These are phyloP conservation scores for Apophysomyces ossiformis DNA, from an alignment of 371 early-diverging fungal species.

Conservation along the genomic window DNA sequence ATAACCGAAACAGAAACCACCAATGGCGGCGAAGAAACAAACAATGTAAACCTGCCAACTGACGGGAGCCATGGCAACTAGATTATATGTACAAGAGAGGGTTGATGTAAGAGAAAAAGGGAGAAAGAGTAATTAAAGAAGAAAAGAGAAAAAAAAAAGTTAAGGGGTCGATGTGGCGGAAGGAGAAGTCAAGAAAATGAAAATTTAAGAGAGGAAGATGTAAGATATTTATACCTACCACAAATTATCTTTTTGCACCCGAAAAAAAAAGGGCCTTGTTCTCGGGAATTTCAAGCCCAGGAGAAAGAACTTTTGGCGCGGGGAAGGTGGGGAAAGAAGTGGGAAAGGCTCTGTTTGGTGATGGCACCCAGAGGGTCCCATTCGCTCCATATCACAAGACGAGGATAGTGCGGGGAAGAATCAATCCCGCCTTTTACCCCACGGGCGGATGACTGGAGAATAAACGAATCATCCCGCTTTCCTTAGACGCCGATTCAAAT, in stretches of 20 bases:
- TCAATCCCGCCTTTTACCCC: slow-evolving; percentile 6
- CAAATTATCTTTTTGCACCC: slow-evolving; percentile 4
- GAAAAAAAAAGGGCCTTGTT: slow-evolving; percentile 3
- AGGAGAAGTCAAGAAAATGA: slow-evolving; percentile 6
- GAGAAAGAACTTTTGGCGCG: slow-evolving; percentile 11
- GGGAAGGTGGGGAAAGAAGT: slow-evolving; percentile 10
- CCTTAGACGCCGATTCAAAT: not conserved
- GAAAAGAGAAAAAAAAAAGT: not conserved
- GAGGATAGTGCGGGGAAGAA: slow-evolving; percentile 1
- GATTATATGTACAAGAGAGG: slow-evolving; percentile 6
- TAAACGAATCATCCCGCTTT: not conserved
- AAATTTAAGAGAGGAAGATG: slow-evolving; percentile 1
- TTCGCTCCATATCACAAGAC: slow-evolving; percentile 7
- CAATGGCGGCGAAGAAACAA: slow-evolving; percentile 50
- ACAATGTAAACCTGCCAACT: slow-evolving; percentile 36
- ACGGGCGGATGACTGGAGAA: slow-evolving; percentile 2
- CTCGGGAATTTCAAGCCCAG: slow-evolving; percentile 9
- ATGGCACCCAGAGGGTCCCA: slow-evolving; percentile 3
- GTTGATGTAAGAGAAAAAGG: slow-evolving; percentile 3
- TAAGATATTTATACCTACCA: slow-evolving; percentile 3
- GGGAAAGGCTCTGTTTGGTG: not conserved
- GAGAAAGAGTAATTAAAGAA: not conserved
- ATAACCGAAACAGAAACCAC: slow-evolving; percentile 60
- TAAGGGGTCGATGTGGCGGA: not conserved
- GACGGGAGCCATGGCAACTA: slow-evolving; percentile 3